phyloP scores from a whole-genome alignment of 176 grass and related monocot species.

The Pharus latifolius region DNA sequence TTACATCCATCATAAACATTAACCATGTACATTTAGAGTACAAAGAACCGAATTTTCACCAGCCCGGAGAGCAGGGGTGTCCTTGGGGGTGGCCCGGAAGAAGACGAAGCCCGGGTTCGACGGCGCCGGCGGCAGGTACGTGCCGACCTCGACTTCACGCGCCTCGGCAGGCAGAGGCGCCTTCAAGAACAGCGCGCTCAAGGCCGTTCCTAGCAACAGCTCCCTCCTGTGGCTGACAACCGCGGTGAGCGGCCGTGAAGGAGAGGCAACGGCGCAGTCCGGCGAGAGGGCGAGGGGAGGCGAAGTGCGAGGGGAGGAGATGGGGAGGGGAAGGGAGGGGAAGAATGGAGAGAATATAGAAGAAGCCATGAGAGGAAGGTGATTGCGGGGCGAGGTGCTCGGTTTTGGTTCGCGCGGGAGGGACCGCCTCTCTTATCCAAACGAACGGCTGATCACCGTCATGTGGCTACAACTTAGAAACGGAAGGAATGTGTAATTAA shows the following conservation, averaged over 20 bases:
- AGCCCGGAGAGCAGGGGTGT: constrained; percentile 88
- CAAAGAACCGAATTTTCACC: constrained; percentile 29
- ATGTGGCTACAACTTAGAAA: no score
- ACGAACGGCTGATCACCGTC: no score
- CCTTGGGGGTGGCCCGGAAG: constrained; percentile 74
- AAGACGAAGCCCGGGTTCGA: constrained; percentile 63
- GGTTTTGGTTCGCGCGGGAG: constrained; percentile 20
- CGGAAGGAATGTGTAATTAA: no score
- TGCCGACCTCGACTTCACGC: constrained; percentile 68
- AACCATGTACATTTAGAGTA: not conserved
- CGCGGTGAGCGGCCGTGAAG: not conserved
- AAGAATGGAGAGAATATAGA: constrained; percentile 29
- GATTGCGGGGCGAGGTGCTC: not conserved
- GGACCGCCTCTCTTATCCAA: constrained; percentile 48
- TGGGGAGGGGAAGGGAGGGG: constrained; percentile 12
- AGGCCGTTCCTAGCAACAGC: constrained; percentile 38
- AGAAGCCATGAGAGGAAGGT: constrained; percentile 21
- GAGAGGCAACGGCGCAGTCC: not conserved
- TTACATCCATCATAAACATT: no score
- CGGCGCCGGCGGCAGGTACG: constrained; percentile 60
- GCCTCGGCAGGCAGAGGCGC: constrained; percentile 23
- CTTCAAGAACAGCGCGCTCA: constrained; percentile 31
- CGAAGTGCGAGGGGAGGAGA: not conserved
- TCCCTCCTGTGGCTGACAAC: constrained; percentile 38
- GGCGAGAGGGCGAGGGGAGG: not conserved